Base-by-base conservation (phyloP, 495 filamentous ascomycete genomes). In the Penicillium odoratum region DNA sequence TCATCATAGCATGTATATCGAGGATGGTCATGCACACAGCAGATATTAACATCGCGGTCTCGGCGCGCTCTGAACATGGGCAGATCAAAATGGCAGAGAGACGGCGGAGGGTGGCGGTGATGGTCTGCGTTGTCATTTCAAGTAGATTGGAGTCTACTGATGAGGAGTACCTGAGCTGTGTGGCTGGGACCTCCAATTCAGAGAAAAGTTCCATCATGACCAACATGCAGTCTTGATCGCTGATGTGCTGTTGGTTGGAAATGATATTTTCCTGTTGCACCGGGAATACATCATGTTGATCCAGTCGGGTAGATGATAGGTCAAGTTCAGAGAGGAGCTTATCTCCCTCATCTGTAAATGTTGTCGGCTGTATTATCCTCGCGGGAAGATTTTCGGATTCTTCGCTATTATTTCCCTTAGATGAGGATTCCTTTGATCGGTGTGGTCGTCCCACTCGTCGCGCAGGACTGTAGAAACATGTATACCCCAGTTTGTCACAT, bases 401-500 rank as follows among this genome's bases (percentile, higher is more conserved):
- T 34, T 50, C 13, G 28, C 26, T 31, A 18, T 34, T 34, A 7
- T 30, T 31, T 33, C 26, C 47, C 7, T 0, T 13, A 7, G 18
- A 46, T 31, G 48, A 34, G 4, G 48, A 34, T 3, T 50, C 48
- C 8, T 30, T 31, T 34, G 47, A 50, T 43, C 51, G 50, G 54
- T 48, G 55, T 58, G 61, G 61, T 16, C 61, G 61, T 26, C 61
- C 61, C 38, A 60, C 55, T 7, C 65, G 67, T 36, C 68, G 65
- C 36, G 74, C 73, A 50, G 66, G 65, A 54, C 74, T 73, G 61
- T 76, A 78, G 33, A 74, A 69, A 58, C 74, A 78, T 56, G 61
- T 62, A 45, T 69, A 63, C 2, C 63, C 67, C 40, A 71, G 48
- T 46, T 72, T 66, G 7, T 56, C 50, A 57, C 74, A 78, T 16